Conservation (phyloP, 805 yeast species). For the Millerago galiae region DNA sequence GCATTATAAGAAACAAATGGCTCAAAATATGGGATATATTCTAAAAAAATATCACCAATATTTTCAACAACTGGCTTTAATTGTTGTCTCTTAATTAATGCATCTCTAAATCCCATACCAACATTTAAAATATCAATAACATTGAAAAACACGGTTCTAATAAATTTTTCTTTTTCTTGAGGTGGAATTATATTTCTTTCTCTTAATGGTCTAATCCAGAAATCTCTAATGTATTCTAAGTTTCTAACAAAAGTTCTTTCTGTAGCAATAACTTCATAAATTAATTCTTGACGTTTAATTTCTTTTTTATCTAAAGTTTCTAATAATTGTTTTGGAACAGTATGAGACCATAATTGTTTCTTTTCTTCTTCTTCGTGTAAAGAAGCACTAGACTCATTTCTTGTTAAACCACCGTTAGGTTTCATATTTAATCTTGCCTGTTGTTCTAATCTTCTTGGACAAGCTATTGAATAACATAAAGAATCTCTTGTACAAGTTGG, state of each 20-base stretch:
- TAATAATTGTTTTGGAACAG: slow-evolving; percentile 75
- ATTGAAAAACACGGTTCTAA: slow-evolving; percentile 86
- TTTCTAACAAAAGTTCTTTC: slow-evolving; percentile 95
- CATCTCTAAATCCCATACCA: slow-evolving; percentile 81
- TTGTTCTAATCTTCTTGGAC: slow-evolving; percentile 93
- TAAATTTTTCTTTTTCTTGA: slow-evolving; percentile 82
- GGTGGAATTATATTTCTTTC: slow-evolving; percentile 85
- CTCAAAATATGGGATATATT: slow-evolving; percentile 79
- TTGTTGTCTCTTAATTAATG: slow-evolving; percentile 80
- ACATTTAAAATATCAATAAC: slow-evolving; percentile 81
- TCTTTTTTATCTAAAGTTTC: slow-evolving; percentile 78
- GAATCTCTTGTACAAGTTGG: slow-evolving; percentile 91
- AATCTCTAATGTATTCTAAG: slow-evolving; percentile 85
- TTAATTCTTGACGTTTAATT: slow-evolving; percentile 89
- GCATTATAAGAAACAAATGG: slow-evolving; percentile 94
- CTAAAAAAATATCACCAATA: slow-evolving; percentile 82
- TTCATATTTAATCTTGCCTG: slow-evolving; percentile 88
- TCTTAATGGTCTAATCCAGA: slow-evolving; percentile 86
- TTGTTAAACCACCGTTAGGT: slow-evolving; percentile 75
- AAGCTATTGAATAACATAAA: slow-evolving; percentile 89
- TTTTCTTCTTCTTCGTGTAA: slow-evolving; percentile 71
- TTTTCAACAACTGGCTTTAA: slow-evolving; percentile 77
- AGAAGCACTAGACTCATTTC: slow-evolving; percentile 67
- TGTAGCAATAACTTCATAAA: slow-evolving; percentile 87
- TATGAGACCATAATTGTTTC: slow-evolving; percentile 87